Conservation (phyloP, 768 basidiomycete genomes). For the Mycena indigotica region DNA sequence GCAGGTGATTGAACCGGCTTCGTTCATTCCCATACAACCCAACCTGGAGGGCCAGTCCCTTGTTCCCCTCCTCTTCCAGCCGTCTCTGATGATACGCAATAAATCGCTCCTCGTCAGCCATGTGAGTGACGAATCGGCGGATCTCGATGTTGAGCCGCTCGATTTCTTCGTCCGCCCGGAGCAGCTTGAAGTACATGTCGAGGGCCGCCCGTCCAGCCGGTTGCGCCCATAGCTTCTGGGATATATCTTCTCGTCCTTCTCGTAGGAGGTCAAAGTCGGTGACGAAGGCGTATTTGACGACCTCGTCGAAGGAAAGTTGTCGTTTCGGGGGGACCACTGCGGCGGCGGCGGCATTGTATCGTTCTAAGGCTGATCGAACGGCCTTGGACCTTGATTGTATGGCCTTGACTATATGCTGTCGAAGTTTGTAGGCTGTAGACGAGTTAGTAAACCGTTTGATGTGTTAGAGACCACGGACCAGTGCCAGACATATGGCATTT, state of each 20-base stretch:
- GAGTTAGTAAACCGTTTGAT: not conserved
- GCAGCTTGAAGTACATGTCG: constrained; percentile 22
- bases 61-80: not conserved
- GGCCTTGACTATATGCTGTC: constrained; percentile 19
- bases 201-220: constrained; percentile 17
- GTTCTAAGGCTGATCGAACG: constrained; percentile 17
- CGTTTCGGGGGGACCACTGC: constrained; percentile 4
- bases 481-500: constrained; percentile 24
- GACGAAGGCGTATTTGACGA: constrained; percentile 27
- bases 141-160: constrained; percentile 28
- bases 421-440: not conserved
- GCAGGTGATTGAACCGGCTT: constrained; percentile 2
- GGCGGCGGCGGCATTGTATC: constrained; percentile 19
- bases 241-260: constrained; percentile 14
- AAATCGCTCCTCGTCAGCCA: constrained; percentile 19
- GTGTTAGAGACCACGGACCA: constrained; percentile 9
- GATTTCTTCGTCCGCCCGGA: constrained; percentile 28
- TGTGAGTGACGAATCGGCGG: constrained; percentile 18
- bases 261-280: constrained; percentile 26
- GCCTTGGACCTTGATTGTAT: constrained; percentile 29
- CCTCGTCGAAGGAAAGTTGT: constrained; percentile 24
- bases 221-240: constrained; percentile 14
- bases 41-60: constrained; percentile 8
- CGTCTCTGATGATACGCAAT: not conserved
- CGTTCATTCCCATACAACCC: not conserved